Evolutionary conservation across 129 eudicot species (phyloP).

Genomic region (Heracleum sosnowskyi): DNA sequence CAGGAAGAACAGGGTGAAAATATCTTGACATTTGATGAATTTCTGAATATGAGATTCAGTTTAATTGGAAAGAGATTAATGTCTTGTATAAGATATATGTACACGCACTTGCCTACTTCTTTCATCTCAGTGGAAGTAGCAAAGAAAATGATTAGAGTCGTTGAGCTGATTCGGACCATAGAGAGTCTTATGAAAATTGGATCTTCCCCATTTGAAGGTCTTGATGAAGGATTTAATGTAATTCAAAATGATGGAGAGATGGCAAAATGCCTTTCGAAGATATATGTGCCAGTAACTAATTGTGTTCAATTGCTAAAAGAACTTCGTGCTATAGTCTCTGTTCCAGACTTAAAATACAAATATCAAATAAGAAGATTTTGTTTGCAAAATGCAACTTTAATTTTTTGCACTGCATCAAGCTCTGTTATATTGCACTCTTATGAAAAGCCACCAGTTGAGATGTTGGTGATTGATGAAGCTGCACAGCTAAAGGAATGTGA

Average conservation of each 20-base stretch:
- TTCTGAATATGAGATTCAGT: slow-evolving; percentile 17
- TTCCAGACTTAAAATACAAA: slow-evolving; percentile 13
- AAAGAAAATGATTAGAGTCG: neutral
- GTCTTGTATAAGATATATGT: slow-evolving; percentile 31
- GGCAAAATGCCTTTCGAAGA: neutral
- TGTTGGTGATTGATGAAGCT: slow-evolving; percentile 28
- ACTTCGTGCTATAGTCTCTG: slow-evolving; percentile 15
- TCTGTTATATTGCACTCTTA: slow-evolving; percentile 11
- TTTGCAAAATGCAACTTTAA: slow-evolving; percentile 35
- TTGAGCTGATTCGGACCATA: neutral
- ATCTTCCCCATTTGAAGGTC: neutral
- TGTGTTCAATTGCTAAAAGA: neutral
- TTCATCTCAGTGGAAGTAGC: slow-evolving; percentile 22
- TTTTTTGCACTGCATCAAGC: slow-evolving; percentile 71
- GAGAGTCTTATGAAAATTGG: neutral
- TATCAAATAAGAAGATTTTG: slow-evolving; percentile 34
- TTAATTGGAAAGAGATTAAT: slow-evolving; percentile 17
- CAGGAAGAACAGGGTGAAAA: neutral
- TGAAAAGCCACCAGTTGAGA: neutral
- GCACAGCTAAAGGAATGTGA: slow-evolving; percentile 29
- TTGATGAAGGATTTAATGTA: neutral
- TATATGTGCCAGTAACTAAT: too few species aligned
- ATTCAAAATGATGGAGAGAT: neutral
- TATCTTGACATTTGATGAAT: slow-evolving; percentile 39
- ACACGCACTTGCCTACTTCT: slow-evolving; percentile 65